These are phyloP conservation scores for Plenodomus biglobosus DNA, from an alignment of 2,329 filamentous ascomycete species.

Conservation along the genomic window DNA sequence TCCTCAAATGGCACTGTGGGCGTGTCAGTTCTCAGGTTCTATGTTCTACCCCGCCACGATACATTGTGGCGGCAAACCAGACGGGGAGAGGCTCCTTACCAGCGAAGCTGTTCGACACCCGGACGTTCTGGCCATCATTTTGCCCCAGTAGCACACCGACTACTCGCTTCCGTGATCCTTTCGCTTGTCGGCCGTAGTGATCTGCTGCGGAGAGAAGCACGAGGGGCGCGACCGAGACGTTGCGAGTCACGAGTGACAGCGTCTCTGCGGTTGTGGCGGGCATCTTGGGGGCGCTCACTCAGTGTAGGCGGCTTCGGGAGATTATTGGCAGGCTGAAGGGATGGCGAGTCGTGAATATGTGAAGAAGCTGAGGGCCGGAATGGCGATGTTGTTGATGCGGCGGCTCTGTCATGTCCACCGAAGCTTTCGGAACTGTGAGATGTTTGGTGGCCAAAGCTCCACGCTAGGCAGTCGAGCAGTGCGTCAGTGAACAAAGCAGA, in stretches of 20 bases:
- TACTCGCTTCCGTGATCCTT: conserved; percentile 83
- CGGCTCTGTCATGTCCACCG: conserved; percentile 38
- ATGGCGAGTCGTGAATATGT: conserved; percentile 12
- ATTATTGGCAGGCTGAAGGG: conserved; percentile 1
- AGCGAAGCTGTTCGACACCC: conserved; percentile 98
- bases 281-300: conserved; percentile 57
- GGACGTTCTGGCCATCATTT: conserved; percentile 93
- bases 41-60: not conserved
- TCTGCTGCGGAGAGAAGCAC: conserved; percentile 97
- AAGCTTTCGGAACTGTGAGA: conserved; percentile 33
- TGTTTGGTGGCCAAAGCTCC: conserved; percentile 21
- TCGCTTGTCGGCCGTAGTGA: conserved; percentile 93
- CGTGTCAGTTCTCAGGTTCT: conserved; percentile 20
- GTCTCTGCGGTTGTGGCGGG: conserved; percentile 96
- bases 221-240: conserved; percentile 94
- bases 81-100: conserved; percentile 57
- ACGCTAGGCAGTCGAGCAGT: conserved; percentile 15
- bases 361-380: conserved; percentile 18
- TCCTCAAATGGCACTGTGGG: conserved; percentile 90
- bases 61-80: conserved; percentile 16
- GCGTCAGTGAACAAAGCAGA: conserved; percentile 15
- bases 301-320: conserved; percentile 6
- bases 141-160: conserved; percentile 93
- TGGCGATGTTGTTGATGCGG: conserved; percentile 37
- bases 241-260: conserved; percentile 88